Base-by-base conservation (phyloP, 2,329 filamentous ascomycete species). In the Fusarium ambrosium region DNA sequence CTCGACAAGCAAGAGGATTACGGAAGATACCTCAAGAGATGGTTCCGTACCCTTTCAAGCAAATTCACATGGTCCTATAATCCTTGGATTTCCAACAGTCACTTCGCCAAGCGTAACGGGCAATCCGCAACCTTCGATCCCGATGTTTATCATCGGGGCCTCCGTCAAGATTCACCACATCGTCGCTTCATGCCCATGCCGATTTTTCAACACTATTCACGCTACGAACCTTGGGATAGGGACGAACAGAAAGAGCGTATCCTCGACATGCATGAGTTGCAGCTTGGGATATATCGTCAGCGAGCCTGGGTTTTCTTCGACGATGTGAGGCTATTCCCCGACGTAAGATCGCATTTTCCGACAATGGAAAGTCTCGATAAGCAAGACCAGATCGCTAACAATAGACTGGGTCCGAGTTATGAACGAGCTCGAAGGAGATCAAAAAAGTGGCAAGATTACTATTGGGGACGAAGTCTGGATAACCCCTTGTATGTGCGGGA, bases 381-480 rank as follows among this genome's bases (percentile, higher is more conserved):
- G 7, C 14, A 45, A n/a, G 37, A 36, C 22, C 11, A 34, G 9
- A 29, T 24, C 4, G 18, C 37, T 14, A 45, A 9, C 36, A 22
- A 56, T 5, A 41, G 18, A 6, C 9, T 56, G 1, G 58, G 34
- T 29, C 27, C n/a, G n/a, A 5, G 1, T 14, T 9, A 36, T 18
- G n/a, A 36, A 16, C 36, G 36, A 13, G 6, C 7, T 10, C 34
- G 58, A 18, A 34, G 64, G 29, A 62, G 64, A 20, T 66, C 58
- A 9, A 45, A 66, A 22, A 41, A 27, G 45, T 62, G 58, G 58
- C 64, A 66, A 29, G 58, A 66, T n/a, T 66, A 43, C 24, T 66
- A 29, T 29, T 53, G 41, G 24, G 56, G 64, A 16, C 56, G 45
- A 55, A 27, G 4, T 22, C 10, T 55, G 6, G 64, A 62, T 29